Base-by-base conservation (phyloP, 345 rosid species). In the Brassica cretica region DNA sequence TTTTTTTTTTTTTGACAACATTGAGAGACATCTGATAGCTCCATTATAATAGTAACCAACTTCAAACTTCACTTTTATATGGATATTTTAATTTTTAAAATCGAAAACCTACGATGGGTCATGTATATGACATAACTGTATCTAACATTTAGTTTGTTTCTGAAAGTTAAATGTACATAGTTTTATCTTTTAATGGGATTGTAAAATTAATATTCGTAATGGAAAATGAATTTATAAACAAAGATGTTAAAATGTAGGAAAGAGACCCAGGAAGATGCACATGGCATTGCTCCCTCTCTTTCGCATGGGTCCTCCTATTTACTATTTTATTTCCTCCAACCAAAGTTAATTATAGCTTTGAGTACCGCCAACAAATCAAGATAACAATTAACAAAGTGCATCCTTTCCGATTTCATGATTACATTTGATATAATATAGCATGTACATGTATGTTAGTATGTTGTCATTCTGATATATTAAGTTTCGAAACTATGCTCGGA, bases 221-320 rank as follows among this genome's bases (percentile, higher is more conserved):
- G 30, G 51, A 37, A 5, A 65, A 58, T 32, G 46, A 66, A 41
- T 51, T 39, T 8, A 60, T 61, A 60, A 59, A 35, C 51, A 81
- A 77, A 78, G 82, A 82, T 59, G 81, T 58, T 75, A 82, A 75
- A 46, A 86, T 80, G 76, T 37, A 33, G 39, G 11, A 37, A 84
- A 89, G 84, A 14, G 55, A 46, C 55, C 55, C 6, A 12, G 5
- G 55, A 86, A 80, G 84, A 64, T 69, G 87, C 91, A 85, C 93
- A 87, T 88, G 94, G 64, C 69, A 32, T 67, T 85, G 91, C 81
- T 86, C 81, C 88, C 79, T 62, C 63, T 69, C 73, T 65, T 44
- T 72, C 73, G 24, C 61, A 73, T 81, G 65, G 67, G 72, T 37
- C 74, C 55, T 49, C 55, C 73, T 71, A 65, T 61, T 81, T 79